phyloP scores from a whole-genome alignment of 441 rosid species.

The Melianthus villosus region DNA sequence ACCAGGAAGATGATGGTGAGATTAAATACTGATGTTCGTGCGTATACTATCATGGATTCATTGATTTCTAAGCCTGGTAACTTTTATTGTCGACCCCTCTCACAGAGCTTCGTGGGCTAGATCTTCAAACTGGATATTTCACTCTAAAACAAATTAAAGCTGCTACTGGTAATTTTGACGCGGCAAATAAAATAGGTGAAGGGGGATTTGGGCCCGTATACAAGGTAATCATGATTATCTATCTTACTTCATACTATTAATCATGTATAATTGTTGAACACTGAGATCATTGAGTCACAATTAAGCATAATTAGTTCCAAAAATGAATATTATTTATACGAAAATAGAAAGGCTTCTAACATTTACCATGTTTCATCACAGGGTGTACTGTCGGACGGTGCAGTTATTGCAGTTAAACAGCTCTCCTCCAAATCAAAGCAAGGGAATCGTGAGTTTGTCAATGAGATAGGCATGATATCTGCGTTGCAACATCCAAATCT shows the following conservation, averaged over 20 bases:
- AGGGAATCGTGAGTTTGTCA: conserved; percentile 67
- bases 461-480: conserved; percentile 68
- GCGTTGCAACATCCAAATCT: conserved; percentile 74
- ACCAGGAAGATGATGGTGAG: conserved; percentile 8
- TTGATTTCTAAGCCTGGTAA: neutral
- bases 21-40: neutral
- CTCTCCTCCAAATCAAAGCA: conserved; percentile 65
- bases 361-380: conserved; percentile 6
- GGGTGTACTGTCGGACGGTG: conserved; percentile 55
- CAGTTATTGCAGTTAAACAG: conserved; percentile 54
- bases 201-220: conserved; percentile 88
- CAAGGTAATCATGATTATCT: conserved; percentile 50
- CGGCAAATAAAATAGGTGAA: conserved; percentile 62
- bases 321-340: neutral
- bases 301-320: no score
- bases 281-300: no score
- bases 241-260: no score
- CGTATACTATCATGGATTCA: neutral
- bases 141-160: conserved; percentile 51
- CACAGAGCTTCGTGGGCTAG: conserved; percentile 43
- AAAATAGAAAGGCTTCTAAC: no score
- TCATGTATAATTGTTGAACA: no score
- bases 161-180: conserved; percentile 55
- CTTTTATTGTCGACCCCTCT: neutral
- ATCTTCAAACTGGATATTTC: conserved; percentile 49